Evolutionary conservation across 176 grass and related monocot genomes (phyloP).

Genomic region (Eleusine coracana): DNA sequence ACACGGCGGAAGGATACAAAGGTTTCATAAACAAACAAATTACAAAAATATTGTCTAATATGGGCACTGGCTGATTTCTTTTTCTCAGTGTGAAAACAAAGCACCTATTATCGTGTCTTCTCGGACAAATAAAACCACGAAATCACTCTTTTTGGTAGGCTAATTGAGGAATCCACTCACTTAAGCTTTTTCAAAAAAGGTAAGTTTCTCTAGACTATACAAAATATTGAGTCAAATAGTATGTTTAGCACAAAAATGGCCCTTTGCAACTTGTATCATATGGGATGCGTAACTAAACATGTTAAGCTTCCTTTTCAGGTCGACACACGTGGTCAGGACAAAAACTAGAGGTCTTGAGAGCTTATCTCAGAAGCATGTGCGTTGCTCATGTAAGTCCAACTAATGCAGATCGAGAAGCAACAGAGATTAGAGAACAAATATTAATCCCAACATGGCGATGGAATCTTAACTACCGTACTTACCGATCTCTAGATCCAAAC

Average conservation of each 20-base stretch:
- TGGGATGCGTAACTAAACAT: neutral
- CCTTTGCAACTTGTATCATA: neutral
- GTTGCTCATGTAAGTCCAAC: conserved; percentile 4
- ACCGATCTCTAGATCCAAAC: conserved; percentile 17
- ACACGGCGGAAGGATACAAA: too few species aligned
- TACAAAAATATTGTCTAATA: too few species aligned
- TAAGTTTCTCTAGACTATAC: neutral
- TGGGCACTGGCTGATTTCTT: too few species aligned
- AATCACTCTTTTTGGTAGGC: neutral
- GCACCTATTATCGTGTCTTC: neutral
- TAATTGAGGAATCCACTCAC: neutral
- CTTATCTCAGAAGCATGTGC: conserved; percentile 14
- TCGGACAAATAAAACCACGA: neutral
- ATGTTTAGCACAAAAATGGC: neutral
- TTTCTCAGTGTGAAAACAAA: neutral
- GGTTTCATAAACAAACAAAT: neutral
- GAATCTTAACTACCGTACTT: conserved; percentile 51
- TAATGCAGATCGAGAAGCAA: conserved; percentile 11
- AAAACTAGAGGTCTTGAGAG: neutral
- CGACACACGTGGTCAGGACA: neutral
- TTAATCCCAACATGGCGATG: conserved; percentile 11
- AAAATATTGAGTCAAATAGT: neutral
- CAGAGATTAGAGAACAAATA: conserved; percentile 7
- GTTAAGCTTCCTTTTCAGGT: neutral
- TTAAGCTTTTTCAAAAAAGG: neutral